These are phyloP conservation scores for Ustilago trichophora DNA, from an alignment of 1,284 basidiomycete genomes.

Conservation along the genomic window DNA sequence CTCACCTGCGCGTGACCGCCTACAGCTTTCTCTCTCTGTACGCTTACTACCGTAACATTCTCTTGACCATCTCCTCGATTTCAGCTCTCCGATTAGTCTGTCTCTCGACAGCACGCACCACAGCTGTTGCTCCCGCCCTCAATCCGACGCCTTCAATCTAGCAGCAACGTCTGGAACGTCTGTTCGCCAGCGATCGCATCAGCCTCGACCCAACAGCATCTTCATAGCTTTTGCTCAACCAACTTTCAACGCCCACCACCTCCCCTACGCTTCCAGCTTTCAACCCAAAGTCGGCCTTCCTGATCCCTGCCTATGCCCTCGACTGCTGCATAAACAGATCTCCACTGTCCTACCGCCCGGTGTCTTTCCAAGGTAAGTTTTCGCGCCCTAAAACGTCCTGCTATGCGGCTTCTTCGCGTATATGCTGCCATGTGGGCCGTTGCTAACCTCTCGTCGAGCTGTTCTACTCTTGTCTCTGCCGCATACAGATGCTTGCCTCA, in stretches of 20 bases:
- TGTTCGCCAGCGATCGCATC: conserved; percentile 7
- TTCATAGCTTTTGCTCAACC: neutral
- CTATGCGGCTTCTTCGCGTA: neutral
- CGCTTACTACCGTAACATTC: neutral
- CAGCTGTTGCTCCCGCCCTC: neutral
- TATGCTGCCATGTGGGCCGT: neutral
- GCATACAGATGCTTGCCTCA: conserved; percentile 34
- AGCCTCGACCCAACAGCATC: neutral
- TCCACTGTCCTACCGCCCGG: conserved; percentile 5
- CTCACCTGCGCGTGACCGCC: no score
- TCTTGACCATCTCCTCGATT: neutral
- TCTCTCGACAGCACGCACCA: neutral
- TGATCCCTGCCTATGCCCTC: conserved; percentile 11
- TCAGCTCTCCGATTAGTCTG: neutral
- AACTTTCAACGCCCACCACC: neutral
- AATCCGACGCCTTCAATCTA: neutral
- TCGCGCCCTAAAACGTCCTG: neutral
- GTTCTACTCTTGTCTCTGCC: neutral
- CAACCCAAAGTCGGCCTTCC: neutral
- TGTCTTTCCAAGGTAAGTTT: conserved; percentile 12
- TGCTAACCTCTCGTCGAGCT: conserved; percentile 2
- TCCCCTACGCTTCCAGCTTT: neutral
- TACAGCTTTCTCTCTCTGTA: neutral
- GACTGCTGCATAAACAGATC: neutral
- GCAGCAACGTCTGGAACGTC: conserved; percentile 23